Evolutionary conservation across 108 stramenopile genomes (phyloP).

Genomic region (Epithemia pelagica): DNA sequence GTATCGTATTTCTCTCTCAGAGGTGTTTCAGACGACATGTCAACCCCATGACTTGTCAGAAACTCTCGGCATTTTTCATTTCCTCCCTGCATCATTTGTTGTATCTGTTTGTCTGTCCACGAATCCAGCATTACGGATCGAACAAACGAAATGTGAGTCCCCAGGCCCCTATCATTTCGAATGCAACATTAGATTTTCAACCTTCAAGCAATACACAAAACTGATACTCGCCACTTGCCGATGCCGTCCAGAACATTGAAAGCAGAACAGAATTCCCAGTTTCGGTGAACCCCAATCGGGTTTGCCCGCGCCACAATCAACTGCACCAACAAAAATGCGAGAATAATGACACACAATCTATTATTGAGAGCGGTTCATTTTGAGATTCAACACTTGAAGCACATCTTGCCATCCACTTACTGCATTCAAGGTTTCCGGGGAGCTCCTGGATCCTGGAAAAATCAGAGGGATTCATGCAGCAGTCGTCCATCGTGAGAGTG

Average conservation of each 20-base stretch:
- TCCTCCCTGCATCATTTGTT: slow-evolving; percentile 28
- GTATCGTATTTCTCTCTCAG: slow-evolving; percentile 21
- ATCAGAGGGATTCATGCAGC: not conserved
- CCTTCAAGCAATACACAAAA: too few relatives aligned
- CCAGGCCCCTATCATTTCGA: slow-evolving; percentile 17
- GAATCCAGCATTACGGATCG: slow-evolving; percentile 36
- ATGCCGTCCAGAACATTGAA: slow-evolving; percentile 14
- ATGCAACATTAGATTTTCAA: not conserved
- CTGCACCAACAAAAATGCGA: not conserved
- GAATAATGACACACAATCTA: too few relatives aligned
- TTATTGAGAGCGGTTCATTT: too few relatives aligned
- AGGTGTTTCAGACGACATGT: not conserved
- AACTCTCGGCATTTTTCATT: slow-evolving; percentile 23
- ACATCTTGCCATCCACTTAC: not conserved
- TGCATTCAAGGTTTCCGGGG: not conserved
- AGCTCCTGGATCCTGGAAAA: not conserved
- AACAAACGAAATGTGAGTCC: slow-evolving; percentile 36
- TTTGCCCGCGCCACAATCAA: slow-evolving; percentile 12
- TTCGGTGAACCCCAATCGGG: slow-evolving; percentile 20
- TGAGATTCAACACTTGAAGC: too few relatives aligned
- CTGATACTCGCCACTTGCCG: slow-evolving; percentile 2
- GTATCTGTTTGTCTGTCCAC: slow-evolving; percentile 25
- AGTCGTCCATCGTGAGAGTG: too few relatives aligned
- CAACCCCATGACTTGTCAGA: slow-evolving; percentile 20
- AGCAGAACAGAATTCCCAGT: slow-evolving; percentile 16